A percentile compares a stretch with the other conserved stretches of the same genome.
Conservation (phyloP, 257 asterid genomes). For the Prunella vulgaris region DNA sequence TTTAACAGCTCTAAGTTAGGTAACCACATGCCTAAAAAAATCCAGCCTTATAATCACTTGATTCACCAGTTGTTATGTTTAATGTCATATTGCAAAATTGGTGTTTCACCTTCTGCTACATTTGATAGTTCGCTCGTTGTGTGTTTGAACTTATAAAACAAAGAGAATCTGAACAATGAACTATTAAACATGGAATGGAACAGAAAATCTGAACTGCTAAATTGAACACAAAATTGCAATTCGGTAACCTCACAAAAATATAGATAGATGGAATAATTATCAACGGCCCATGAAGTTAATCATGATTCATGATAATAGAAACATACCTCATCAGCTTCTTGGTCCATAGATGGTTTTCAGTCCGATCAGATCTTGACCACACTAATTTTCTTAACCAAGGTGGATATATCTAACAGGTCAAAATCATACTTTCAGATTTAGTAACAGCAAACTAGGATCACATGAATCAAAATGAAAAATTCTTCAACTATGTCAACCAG, state of each 20-base stretch:
- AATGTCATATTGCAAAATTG: neutral
- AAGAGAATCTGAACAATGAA: neutral
- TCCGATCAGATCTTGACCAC: neutral
- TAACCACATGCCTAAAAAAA: neutral
- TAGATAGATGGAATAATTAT: neutral
- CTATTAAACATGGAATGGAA: neutral
- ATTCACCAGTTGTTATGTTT: neutral
- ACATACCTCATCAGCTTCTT: neutral
- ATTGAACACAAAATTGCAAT: neutral
- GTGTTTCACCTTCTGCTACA: neutral
- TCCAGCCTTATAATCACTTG: neutral
- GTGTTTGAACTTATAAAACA: neutral
- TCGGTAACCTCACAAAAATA: neutral
- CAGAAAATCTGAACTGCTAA: neutral
- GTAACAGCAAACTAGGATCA: neutral
- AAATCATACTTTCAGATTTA: neutral
- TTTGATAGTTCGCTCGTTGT: neutral
- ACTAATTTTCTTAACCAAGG: neutral
- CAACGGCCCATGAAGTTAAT: neutral
- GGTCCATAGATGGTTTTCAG: neutral
- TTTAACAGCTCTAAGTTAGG: neutral
- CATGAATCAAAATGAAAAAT: neutral
- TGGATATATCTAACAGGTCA: neutral
- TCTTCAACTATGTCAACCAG: neutral
- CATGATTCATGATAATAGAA: slow-evolving; percentile 1